Conservation (phyloP, 257 asterid species). For the Solanum corneliomulleri region DNA sequence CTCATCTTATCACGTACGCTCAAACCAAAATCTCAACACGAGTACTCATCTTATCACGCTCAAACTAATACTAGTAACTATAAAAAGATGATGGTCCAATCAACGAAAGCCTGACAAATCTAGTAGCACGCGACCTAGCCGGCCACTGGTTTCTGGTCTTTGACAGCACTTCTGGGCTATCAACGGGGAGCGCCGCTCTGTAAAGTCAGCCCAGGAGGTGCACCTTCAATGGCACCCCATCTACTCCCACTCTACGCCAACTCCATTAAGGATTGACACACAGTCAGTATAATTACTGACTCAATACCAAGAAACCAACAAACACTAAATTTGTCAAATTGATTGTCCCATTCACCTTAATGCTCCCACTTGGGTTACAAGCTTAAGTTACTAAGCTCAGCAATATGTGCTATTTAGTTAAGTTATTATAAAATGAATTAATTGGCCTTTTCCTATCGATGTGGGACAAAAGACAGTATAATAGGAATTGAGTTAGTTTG, state of each 20-base stretch:
- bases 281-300: no score
- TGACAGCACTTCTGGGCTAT: neutral
- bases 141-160: neutral
- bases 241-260: no score
- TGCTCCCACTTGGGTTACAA: neutral
- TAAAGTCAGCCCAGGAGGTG: neutral
- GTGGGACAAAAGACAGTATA: neutral
- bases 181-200: neutral
- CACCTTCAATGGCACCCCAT: no score
- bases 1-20: no score
- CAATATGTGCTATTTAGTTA: neutral
- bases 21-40: no score
- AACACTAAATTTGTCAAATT: neutral
- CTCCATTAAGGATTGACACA: no score
- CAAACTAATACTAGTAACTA: no score
- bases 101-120: no score
- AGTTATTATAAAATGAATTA: neutral
- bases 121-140: no score
- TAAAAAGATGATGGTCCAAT: no score
- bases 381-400: neutral
- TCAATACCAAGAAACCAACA: neutral
- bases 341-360: neutral
- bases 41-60: neutral
- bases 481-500: no score
- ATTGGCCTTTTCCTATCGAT: neutral